Evolutionary conservation across 345 rosid genomes (phyloP).

Genomic region (Linum usitatissimum): DNA sequence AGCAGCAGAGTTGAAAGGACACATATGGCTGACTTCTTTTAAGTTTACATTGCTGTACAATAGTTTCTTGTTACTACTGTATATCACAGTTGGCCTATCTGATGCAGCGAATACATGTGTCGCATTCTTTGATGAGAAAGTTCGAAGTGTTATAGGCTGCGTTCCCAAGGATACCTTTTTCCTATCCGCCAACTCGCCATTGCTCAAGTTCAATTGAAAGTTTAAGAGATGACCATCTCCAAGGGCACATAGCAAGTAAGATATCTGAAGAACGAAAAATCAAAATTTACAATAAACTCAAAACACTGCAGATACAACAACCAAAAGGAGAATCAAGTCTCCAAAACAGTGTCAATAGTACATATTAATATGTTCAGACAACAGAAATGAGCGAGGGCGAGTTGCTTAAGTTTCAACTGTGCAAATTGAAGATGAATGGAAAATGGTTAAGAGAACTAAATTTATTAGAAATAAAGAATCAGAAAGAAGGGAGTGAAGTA

Average conservation of each 20-base stretch:
- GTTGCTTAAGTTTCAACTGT: too few relatives aligned
- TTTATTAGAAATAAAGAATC: neutral
- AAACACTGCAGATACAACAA: neutral
- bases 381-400: too few relatives aligned
- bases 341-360: neutral
- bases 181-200: constrained; percentile 66
- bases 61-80: constrained; percentile 94
- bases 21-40: constrained; percentile 94
- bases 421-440: too few relatives aligned
- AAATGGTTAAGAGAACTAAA: too few relatives aligned
- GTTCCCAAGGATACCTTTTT: constrained; percentile 90
- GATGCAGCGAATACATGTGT: constrained; percentile 94
- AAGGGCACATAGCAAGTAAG: constrained; percentile 90
- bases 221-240: constrained; percentile 95
- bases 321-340: neutral
- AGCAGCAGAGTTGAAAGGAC: constrained; percentile 93
- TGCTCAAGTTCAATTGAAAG: constrained; percentile 59
- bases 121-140: constrained; percentile 83
- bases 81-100: constrained; percentile 91
- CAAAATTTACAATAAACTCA: neutral
- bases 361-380: neutral
- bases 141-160: constrained; percentile 91
- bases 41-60: constrained; percentile 91
- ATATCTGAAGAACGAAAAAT: constrained; percentile 41
- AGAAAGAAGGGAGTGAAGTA: constrained; percentile 3